Evolutionary conservation across 257 asterid genomes (phyloP).

Genomic region (Rehmannia glutinosa): DNA sequence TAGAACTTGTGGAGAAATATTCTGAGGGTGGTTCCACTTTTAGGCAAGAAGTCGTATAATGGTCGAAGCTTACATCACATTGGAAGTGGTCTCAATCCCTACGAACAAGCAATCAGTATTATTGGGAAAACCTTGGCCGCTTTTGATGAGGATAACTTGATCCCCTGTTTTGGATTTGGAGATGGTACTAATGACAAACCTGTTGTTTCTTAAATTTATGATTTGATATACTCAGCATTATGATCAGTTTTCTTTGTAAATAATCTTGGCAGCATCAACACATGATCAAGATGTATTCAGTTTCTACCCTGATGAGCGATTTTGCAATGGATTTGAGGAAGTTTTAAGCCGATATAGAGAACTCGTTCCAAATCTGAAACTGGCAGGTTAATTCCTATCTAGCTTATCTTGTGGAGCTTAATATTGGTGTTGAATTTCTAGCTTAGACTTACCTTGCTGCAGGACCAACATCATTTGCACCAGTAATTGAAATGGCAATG

Average conservation of each 20-base stretch:
- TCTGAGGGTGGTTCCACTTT: background rate
- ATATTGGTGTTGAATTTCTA: background rate
- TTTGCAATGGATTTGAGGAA: slow-evolving; percentile 84
- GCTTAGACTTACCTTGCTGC: slow-evolving; percentile 19
- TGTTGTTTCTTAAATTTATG: background rate
- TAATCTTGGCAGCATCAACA: slow-evolving; percentile 57
- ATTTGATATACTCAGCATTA: background rate
- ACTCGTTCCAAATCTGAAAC: slow-evolving; percentile 58
- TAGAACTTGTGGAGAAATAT: too few species aligned
- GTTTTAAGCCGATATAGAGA: slow-evolving; percentile 74
- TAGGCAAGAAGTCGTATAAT: slow-evolving; percentile 38
- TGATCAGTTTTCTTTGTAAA: background rate
- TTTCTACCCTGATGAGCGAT: slow-evolving; percentile 67
- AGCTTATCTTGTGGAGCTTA: slow-evolving; percentile 8
- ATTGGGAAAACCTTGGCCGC: slow-evolving; percentile 52
- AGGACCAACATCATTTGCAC: slow-evolving; percentile 97
- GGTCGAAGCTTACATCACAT: slow-evolving; percentile 46
- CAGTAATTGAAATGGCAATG: slow-evolving; percentile 84
- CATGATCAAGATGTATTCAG: slow-evolving; percentile 88
- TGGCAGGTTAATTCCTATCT: slow-evolving; percentile 55
- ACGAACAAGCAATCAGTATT: slow-evolving; percentile 50
- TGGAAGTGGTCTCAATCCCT: slow-evolving; percentile 43
- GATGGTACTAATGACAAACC: slow-evolving; percentile 32
- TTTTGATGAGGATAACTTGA: slow-evolving; percentile 55
- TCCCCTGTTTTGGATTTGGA: slow-evolving; percentile 58